Evolutionary conservation across 1,139 yeast species (phyloP), one percentile per base, ranked within the genome.

Genomic region (Tardiomyces digboiensis): DNA sequence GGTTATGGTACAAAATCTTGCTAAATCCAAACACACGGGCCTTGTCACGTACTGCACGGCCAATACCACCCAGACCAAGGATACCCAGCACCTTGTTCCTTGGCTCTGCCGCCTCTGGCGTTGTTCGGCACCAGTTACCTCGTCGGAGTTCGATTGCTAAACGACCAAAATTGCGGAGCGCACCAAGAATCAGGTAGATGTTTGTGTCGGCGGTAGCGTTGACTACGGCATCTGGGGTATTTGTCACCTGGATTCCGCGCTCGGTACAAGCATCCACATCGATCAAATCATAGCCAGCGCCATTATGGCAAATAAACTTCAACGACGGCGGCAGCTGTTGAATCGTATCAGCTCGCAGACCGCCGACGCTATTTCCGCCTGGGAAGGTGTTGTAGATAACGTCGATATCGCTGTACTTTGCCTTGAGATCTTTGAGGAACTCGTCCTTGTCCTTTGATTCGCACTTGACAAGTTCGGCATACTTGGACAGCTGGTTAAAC

Each of bases 281-380:
- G 43, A 79, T 66, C 38, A 56, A 48, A 60, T 91, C 97, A 62
- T 91, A 91, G 5, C 98, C 97, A 1, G 98, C 98, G 45, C 97
- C 97, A 54, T 77, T 73, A 64, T 87, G 95, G 54, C 84, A 72
- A 19, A 91, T 70, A 13, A 78, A 73, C 55, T 77, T 76, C 22
- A 89, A 72, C 0, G 79, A 59, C 1, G 69, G 50, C 2, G 95
- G 95, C 45, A 91, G 67, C 29, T 67, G 65, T 12, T 62, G 56
- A 19, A 82, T 74, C 52, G 89, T 63, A 54, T 86, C 95, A 43
- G 72, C 76, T 59, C 88, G 95, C 56, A 88, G 77, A 45, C 80
- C 62, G 1, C 97, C 97, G 1, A 93, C 49, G 40, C 46, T 38
- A 10, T 33, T 37, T 2, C 40, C 48, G 3, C 54, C 48, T 26